A percentile compares a stretch with the other conserved stretches of the same genome.
These are phyloP conservation scores for Leishmania arabica DNA, from an alignment of 208 protist genomes.

Conservation along the genomic window DNA sequence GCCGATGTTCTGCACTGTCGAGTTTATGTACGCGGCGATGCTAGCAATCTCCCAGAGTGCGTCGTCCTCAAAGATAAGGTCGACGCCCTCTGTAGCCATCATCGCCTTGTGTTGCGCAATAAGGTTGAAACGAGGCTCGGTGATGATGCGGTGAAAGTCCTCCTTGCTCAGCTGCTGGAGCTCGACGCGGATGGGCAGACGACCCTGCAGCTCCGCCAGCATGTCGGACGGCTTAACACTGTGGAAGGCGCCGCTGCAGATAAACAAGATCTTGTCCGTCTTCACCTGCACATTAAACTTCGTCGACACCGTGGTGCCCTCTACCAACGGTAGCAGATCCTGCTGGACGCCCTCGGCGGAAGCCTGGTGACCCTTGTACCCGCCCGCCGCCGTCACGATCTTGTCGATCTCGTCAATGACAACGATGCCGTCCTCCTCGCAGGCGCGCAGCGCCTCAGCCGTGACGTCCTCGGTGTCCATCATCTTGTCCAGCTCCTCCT, in stretches of 20 bases:
- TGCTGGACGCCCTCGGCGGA: constrained; percentile 97
- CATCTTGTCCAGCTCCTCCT: constrained; percentile 95
- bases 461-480: constrained; percentile 94
- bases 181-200: constrained; percentile 98
- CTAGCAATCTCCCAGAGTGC: constrained; percentile 95
- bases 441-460: constrained; percentile 93
- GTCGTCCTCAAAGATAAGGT: constrained; percentile 95
- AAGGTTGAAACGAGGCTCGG: constrained; percentile 97
- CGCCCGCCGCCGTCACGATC: constrained; percentile 92
- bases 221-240: constrained; percentile 94
- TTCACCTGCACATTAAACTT: constrained; percentile 97
- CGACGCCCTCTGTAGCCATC: constrained; percentile 96
- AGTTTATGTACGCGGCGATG: constrained; percentile 96
- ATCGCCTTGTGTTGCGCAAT: constrained; percentile 95
- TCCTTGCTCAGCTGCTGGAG: constrained; percentile 96
- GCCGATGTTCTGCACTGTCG: constrained; percentile 98
- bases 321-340: constrained; percentile 98
- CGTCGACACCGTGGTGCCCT: constrained; percentile 96
- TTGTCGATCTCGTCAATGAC: constrained; percentile 99
- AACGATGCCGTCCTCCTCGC: constrained; percentile 98
- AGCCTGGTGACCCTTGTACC: constrained; percentile 93
- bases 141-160: constrained; percentile 98
- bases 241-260: constrained; percentile 98
- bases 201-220: constrained; percentile 96
- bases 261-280: constrained; percentile 98